These are phyloP conservation scores for Fusarium sp. DNA, from an alignment of 2,329 filamentous ascomycete species.

Conservation along the genomic window DNA sequence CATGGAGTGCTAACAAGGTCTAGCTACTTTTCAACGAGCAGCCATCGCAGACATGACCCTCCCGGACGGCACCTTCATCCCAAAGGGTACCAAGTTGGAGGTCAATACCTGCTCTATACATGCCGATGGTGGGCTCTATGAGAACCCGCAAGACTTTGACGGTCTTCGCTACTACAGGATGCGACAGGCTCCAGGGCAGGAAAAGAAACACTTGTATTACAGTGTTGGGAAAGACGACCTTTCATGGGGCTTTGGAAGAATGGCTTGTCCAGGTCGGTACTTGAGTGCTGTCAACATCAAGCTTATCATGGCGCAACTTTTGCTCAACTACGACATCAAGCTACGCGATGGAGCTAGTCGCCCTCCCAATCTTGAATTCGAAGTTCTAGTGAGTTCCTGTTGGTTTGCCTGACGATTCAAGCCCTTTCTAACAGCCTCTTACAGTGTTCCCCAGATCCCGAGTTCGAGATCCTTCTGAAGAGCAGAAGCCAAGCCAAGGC, in stretches of 20 bases:
- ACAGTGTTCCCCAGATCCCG: slow-evolving; percentile 14
- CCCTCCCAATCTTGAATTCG: slow-evolving; percentile 17
- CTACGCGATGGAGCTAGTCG: not conserved
- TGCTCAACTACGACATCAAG: slow-evolving; percentile 32
- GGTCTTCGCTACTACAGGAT: slow-evolving; percentile 32
- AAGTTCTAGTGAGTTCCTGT: slow-evolving; percentile 14
- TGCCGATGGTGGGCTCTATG: slow-evolving; percentile 9
- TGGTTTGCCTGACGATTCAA: no score
- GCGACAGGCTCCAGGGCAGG: slow-evolving; percentile 10
- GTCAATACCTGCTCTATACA: slow-evolving; percentile 35
- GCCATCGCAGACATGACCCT: slow-evolving; percentile 15
- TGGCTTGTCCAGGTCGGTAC: slow-evolving; percentile 34
- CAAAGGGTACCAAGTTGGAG: slow-evolving; percentile 31
- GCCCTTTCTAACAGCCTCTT: no score
- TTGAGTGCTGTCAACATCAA: slow-evolving; percentile 32
- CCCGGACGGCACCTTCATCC: slow-evolving; percentile 26
- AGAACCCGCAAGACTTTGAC: slow-evolving; percentile 18
- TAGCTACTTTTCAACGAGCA: slow-evolving; percentile 7
- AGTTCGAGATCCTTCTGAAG: slow-evolving; percentile 9
- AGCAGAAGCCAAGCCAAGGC: not conserved
- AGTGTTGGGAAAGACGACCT: slow-evolving; percentile 21
- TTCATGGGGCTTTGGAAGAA: slow-evolving; percentile 23
- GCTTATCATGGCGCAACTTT: slow-evolving; percentile 28
- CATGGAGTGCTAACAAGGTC: fast-evolving
- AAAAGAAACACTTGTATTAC: slow-evolving; percentile 26